Evolutionary conservation across 495 filamentous ascomycete genomes (phyloP).

Genomic region (Gamarada debralockiae): DNA sequence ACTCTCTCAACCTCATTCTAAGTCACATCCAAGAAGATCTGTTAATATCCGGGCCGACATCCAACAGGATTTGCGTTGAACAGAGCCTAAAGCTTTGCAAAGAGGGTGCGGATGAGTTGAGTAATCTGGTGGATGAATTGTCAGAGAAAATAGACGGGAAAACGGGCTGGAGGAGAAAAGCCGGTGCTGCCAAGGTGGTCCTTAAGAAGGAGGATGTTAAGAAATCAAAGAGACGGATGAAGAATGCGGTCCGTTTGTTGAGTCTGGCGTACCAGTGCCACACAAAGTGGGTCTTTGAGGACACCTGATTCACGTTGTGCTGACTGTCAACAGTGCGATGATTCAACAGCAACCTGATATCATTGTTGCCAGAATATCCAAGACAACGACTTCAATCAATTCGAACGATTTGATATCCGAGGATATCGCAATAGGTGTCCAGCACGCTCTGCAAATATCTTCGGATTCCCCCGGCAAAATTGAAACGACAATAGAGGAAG

Average conservation of each 20-base stretch:
- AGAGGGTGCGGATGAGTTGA: constrained; percentile 1
- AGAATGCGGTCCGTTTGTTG: constrained; percentile 6
- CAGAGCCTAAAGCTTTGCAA: constrained; percentile 4
- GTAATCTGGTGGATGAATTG: background rate
- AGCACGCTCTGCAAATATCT: background rate
- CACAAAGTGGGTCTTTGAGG: constrained; percentile 3
- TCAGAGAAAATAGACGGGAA: background rate
- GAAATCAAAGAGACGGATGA: constrained; percentile 1
- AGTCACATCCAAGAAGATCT: background rate
- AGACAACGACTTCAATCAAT: background rate
- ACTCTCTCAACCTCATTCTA: constrained; percentile 26
- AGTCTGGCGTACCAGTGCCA: constrained; percentile 8
- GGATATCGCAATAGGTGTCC: background rate
- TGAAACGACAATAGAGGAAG: background rate
- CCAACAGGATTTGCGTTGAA: background rate
- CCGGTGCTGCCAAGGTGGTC: constrained; percentile 3
- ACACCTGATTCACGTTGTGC: background rate
- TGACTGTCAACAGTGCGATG: constrained; percentile 1
- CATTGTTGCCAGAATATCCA: background rate
- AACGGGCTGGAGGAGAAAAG: constrained; percentile 1
- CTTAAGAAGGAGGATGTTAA: constrained; percentile 10
- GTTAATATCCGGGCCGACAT: too few relatives aligned
- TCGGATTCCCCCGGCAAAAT: background rate
- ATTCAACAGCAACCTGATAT: background rate
- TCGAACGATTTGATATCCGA: too few relatives aligned